Conservation (phyloP, 164 flowering plant genomes). For the Akebia trifoliata region DNA sequence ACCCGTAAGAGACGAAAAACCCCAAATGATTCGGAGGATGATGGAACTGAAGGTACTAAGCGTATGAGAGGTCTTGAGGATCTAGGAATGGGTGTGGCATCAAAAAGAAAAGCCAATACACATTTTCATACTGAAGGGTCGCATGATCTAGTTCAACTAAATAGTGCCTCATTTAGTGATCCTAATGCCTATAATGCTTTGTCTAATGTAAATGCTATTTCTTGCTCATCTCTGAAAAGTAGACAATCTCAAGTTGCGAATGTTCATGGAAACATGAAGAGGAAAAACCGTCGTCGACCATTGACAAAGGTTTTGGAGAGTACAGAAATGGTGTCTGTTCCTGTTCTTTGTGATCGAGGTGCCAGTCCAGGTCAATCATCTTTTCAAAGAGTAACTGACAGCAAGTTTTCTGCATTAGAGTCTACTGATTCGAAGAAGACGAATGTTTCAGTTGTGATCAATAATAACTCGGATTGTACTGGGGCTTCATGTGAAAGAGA, state of each 20-base stretch:
- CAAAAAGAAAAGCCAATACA: constrained; percentile 22
- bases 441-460: constrained; percentile 24
- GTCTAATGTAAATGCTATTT: constrained; percentile 26
- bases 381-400: constrained; percentile 32
- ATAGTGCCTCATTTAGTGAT: constrained; percentile 21
- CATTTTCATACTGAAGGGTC: constrained; percentile 25
- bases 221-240: constrained; percentile 39
- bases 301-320: constrained; percentile 77
- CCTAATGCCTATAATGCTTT: constrained; percentile 24
- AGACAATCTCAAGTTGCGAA: constrained; percentile 44
- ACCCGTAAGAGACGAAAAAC: constrained; percentile 54
- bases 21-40: constrained; percentile 90
- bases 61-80: constrained; percentile 92
- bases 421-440: constrained; percentile 37
- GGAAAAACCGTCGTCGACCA: constrained; percentile 60
- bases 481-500: constrained; percentile 45
- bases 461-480: constrained; percentile 37
- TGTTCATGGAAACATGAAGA: constrained; percentile 54
- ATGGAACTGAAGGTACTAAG: constrained; percentile 66
- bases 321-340: constrained; percentile 62
- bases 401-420: constrained; percentile 40
- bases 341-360: constrained; percentile 45
- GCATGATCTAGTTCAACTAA: constrained; percentile 29
- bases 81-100: constrained; percentile 42
- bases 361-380: constrained; percentile 34